Base-by-base conservation (phyloP, 225 moss, liverwort and hornwort genomes). In the Ulota crispa region DNA sequence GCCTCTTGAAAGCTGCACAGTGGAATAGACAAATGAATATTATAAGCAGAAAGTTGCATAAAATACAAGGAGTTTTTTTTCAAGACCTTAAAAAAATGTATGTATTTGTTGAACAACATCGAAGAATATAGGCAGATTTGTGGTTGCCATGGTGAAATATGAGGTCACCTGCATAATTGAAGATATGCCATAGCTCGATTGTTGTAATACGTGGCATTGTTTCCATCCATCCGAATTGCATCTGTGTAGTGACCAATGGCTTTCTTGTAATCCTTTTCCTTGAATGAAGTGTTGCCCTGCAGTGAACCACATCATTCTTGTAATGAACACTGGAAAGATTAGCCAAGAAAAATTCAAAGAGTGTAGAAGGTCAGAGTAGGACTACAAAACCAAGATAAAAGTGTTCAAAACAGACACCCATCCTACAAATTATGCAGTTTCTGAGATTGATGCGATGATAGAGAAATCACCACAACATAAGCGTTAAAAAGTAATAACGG, bases 121-220 rank as follows among this genome's bases (percentile, higher is more conserved):
- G 31, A 36, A 75, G 5, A 23, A 54, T 15, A 68, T 23, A 23
- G 23, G 50, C 37, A 30, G 54, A 2, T 3, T 24, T 31, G 24
- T 36, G 63, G 39, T 76, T 41, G 70, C 52, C 31, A 5, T 69
- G 75, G 10, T 69, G 75, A 60, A 32, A 32, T 50, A 24, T 39
- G 32, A 74, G 73, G 15, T 66, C 70, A 93, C 97, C 89, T 95
- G 95, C 97, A 95, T 78, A 99, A 84, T 77, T 95, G 92, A 78
- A 99, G 87, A 82, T 99, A 96, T 43, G 99, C 99, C 80, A 92
- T 90, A 47, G 99, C 99, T 67, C 99, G 89, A 81, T 99, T 99
- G 81, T 92, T 99, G 73, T 90, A 99, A 77, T 93, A 99, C 9
- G 92, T 99, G 60, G 99, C 93, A 87, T 87, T 99, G 36, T 77